Conservation (phyloP, 768 basidiomycete species). For the Collybia sordida region DNA sequence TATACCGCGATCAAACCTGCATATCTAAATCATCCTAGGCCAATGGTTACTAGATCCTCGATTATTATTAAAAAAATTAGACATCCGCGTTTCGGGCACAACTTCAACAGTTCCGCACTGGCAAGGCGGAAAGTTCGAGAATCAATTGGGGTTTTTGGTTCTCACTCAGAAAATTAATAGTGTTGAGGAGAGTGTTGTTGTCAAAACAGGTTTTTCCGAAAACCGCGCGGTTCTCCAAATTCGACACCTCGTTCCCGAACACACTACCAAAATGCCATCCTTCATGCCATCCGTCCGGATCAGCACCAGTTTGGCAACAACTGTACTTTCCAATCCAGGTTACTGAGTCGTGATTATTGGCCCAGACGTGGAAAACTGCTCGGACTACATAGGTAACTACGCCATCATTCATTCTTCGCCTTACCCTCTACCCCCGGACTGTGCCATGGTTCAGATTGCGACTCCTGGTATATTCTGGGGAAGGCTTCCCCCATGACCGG, state of each 20-base stretch:
- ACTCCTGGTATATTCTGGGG: too few species aligned
- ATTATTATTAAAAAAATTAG: neutral
- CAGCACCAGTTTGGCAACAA: too few species aligned
- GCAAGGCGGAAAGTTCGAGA: neutral
- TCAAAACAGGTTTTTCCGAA: neutral
- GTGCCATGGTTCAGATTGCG: neutral
- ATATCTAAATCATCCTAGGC: neutral
- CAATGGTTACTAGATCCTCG: neutral
- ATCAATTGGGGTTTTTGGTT: neutral
- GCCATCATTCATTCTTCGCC: neutral
- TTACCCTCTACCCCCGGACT: neutral
- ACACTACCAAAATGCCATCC: neutral
- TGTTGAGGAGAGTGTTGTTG: neutral
- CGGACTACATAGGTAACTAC: neutral
- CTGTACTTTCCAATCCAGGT: neutral
- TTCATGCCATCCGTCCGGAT: too few species aligned
- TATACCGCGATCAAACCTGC: neutral
- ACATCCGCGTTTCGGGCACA: neutral
- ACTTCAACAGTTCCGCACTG: neutral
- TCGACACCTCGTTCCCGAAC: neutral
- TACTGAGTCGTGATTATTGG: neutral
- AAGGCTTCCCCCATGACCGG: too few species aligned
- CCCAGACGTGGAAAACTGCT: neutral
- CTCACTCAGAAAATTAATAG: neutral
- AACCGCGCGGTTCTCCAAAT: neutral